These are phyloP conservation scores for Xylaria grammica DNA, from an alignment of 495 filamentous ascomycete genomes.

Conservation along the genomic window DNA sequence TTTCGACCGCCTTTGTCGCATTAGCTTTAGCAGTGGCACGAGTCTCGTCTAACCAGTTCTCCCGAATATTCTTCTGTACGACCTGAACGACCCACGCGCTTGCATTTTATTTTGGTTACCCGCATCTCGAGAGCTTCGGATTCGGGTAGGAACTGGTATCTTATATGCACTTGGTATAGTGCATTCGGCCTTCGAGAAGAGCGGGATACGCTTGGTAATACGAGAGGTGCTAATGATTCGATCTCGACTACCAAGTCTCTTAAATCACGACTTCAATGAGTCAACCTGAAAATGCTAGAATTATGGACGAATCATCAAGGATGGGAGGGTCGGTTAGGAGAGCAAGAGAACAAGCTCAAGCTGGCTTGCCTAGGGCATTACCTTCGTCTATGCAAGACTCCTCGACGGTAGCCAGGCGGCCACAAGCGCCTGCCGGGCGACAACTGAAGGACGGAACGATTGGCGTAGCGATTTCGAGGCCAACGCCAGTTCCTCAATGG, in stretches of 20 bases:
- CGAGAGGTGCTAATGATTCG: constrained; percentile 33
- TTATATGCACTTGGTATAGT: constrained; percentile 38
- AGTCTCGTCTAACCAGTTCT: neutral
- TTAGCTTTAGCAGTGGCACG: constrained; percentile 2
- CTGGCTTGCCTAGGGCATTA: constrained; percentile 32
- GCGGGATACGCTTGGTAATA: constrained; percentile 32
- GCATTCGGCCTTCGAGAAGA: constrained; percentile 24
- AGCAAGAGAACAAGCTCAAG: constrained; percentile 51
- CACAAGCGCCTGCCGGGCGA: constrained; percentile 41
- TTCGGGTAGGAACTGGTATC: constrained; percentile 20
- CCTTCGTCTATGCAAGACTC: constrained; percentile 29
- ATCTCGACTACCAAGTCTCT: constrained; percentile 21
- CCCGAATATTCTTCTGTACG: neutral
- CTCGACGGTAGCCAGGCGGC: constrained; percentile 34
- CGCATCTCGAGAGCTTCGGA: constrained; percentile 28
- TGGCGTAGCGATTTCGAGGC: constrained; percentile 57
- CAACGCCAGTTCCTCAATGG: constrained; percentile 60
- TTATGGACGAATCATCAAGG: constrained; percentile 45
- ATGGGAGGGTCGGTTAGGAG: constrained; percentile 50
- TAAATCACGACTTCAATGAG: constrained; percentile 50
- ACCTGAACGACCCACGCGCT: neutral
- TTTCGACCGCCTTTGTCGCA: constrained; percentile 15
- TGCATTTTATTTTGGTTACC: constrained; percentile 26
- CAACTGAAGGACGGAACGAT: constrained; percentile 49
- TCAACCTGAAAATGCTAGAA: constrained; percentile 53